Percentiles rank a stretch among this genome's conserved stretches.
Conservation (phyloP, 345 rosid species). For the Trapa incisa region DNA sequence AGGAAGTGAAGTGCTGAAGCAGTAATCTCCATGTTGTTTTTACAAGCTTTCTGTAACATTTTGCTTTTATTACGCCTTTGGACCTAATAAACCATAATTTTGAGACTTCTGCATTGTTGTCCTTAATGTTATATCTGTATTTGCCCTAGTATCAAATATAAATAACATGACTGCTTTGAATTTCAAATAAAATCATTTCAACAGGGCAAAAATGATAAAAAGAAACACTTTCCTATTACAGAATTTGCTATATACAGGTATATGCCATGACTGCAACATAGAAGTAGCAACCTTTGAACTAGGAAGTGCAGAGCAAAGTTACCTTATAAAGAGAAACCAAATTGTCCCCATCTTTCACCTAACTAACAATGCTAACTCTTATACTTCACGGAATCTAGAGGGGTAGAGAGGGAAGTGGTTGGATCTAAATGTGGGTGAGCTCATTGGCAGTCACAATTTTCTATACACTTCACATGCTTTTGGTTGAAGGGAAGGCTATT, state of each 20-base stretch:
- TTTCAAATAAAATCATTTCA: too few relatives aligned
- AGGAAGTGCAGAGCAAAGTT: too few relatives aligned
- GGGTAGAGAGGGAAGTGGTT: background rate
- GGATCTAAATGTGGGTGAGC: background rate
- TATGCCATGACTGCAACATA: too few relatives aligned
- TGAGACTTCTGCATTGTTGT: background rate
- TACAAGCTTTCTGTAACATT: constrained; percentile 16
- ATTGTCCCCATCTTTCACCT: too few relatives aligned
- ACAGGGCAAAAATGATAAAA: too few relatives aligned
- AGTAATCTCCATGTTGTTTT: constrained; percentile 1
- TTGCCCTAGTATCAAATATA: background rate
- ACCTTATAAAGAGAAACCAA: too few relatives aligned
- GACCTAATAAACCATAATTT: background rate
- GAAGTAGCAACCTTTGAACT: too few relatives aligned
- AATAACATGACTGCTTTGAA: too few relatives aligned
- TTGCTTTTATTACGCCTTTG: constrained; percentile 1
- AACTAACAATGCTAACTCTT: too few relatives aligned
- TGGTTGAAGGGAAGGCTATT: constrained; percentile 27
- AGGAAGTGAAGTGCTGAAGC: constrained; percentile 82
- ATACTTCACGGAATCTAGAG: background rate
- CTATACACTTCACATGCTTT: constrained; percentile 13
- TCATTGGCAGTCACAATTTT: constrained; percentile 13
- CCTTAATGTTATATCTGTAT: background rate
- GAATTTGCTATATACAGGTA: too few relatives aligned
- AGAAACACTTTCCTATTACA: too few relatives aligned